These are phyloP conservation scores for Phlegmacium glaucopus DNA, from an alignment of 768 basidiomycete genomes.

Conservation along the genomic window DNA sequence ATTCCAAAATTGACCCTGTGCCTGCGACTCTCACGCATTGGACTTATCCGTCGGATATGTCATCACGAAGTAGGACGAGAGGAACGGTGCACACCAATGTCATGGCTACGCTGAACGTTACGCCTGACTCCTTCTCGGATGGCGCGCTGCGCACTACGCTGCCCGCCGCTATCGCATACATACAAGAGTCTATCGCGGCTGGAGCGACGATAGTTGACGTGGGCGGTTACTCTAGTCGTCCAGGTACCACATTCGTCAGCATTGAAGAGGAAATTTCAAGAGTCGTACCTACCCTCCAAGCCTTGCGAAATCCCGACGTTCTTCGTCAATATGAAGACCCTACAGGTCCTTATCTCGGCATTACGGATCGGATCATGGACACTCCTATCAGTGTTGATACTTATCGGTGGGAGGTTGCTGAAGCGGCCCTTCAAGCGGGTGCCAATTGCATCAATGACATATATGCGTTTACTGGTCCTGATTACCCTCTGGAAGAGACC, in stretches of 20 bases:
- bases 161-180: conserved; percentile 52
- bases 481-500: conserved; percentile 29
- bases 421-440: conserved; percentile 71
- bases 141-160: conserved; percentile 58
- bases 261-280: conserved; percentile 67
- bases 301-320: conserved; percentile 36
- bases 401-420: conserved; percentile 80
- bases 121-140: conserved; percentile 97
- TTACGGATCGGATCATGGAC: conserved; percentile 10
- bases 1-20: conserved; percentile 27
- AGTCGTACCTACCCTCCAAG: conserved; percentile 59
- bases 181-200: conserved; percentile 39
- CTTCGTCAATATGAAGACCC: background rate
- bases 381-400: conserved; percentile 83
- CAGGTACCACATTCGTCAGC: conserved; percentile 65
- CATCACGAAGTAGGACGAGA: background rate
- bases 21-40: conserved; percentile 51
- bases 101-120: conserved; percentile 92
- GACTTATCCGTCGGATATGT: conserved; percentile 33
- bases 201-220: conserved; percentile 85
- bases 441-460: conserved; percentile 97
- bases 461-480: conserved; percentile 69
- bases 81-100: conserved; percentile 45
- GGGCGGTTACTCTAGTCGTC: conserved; percentile 92
- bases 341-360: conserved; percentile 13